phyloP scores from a whole-genome alignment of 139 green algal genomes.

The Micractinium conductrix region DNA sequence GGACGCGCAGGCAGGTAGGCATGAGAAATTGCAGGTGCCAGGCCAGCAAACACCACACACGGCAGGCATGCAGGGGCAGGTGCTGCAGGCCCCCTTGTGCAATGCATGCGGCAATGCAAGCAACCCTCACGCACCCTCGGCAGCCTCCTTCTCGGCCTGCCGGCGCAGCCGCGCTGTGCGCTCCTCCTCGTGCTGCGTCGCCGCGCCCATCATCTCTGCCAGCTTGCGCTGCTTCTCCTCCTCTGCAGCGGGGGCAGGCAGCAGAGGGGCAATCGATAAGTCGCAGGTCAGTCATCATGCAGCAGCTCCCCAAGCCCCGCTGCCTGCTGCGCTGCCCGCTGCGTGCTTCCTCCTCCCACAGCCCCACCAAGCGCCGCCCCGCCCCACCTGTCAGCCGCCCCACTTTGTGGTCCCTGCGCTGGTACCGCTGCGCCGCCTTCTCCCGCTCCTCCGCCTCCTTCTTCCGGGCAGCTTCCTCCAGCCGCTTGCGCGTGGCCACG shows the following conservation, averaged over 20 bases:
- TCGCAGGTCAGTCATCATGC: no score
- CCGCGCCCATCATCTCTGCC: slow-evolving; percentile 88
- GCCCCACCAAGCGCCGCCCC: background rate
- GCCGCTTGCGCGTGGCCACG: slow-evolving; percentile 54
- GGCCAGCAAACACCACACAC: no score
- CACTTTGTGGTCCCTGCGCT: slow-evolving; percentile 57
- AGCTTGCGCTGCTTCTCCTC: slow-evolving; percentile 78
- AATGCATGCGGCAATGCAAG: no score
- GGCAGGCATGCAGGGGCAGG: no score
- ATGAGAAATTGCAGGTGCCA: no score
- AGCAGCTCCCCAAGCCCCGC: no score
- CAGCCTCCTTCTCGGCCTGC: slow-evolving; percentile 32
- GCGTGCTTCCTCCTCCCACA: background rate
- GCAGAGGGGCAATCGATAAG: background rate
- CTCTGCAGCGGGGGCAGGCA: slow-evolving; percentile 17
- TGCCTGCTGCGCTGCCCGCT: background rate
- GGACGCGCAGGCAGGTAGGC: no score
- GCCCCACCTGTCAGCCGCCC: slow-evolving; percentile 50
- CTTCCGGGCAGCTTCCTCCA: slow-evolving; percentile 70
- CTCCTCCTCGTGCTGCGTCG: slow-evolving; percentile 72
- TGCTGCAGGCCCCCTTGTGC: no score
- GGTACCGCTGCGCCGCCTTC: slow-evolving; percentile 55
- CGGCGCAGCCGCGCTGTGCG: slow-evolving; percentile 57
- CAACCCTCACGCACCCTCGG: slow-evolving; percentile 37
- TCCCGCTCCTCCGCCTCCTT: slow-evolving; percentile 61